Conservation (phyloP, 169 alveolate genomes). For the Toxoplasma gondii region DNA sequence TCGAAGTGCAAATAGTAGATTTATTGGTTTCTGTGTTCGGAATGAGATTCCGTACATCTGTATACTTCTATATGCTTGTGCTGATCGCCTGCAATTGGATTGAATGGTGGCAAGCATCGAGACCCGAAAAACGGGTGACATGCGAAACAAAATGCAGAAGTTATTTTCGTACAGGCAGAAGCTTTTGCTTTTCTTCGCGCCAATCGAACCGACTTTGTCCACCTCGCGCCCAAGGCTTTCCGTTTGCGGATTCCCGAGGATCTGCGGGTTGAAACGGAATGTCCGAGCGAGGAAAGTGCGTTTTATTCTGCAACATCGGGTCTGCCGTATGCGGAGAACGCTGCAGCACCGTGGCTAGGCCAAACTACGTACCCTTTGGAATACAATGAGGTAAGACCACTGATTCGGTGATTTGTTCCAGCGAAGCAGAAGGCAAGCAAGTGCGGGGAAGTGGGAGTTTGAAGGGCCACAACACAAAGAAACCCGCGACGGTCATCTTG, state of each 20-base stretch:
- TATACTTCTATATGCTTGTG: not conserved
- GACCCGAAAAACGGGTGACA: not conserved
- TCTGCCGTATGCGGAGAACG: not conserved
- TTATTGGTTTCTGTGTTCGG: not conserved
- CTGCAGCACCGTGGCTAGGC: not conserved
- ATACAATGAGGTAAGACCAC: not conserved
- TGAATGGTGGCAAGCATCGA: not conserved
- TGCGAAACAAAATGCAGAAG: too few relatives aligned
- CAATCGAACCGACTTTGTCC: not conserved
- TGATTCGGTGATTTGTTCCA: too few relatives aligned
- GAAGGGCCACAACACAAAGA: too few relatives aligned
- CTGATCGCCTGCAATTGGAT: not conserved
- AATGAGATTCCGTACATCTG: not conserved
- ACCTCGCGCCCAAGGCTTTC: constrained; percentile 23
- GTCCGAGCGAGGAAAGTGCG: not conserved
- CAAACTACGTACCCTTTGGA: not conserved
- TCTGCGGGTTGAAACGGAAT: not conserved
- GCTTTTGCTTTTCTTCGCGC: constrained; percentile 11
- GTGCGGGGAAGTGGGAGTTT: too few relatives aligned
- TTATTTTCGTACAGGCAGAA: not conserved
- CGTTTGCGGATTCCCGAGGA: constrained; percentile 38
- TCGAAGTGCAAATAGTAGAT: too few relatives aligned
- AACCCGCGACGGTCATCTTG: too few relatives aligned
- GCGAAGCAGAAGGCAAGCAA: too few relatives aligned
- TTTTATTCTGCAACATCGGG: not conserved